Base-by-base conservation (phyloP, 2,329 filamentous ascomycete genomes). In the Diaporthe eres region DNA sequence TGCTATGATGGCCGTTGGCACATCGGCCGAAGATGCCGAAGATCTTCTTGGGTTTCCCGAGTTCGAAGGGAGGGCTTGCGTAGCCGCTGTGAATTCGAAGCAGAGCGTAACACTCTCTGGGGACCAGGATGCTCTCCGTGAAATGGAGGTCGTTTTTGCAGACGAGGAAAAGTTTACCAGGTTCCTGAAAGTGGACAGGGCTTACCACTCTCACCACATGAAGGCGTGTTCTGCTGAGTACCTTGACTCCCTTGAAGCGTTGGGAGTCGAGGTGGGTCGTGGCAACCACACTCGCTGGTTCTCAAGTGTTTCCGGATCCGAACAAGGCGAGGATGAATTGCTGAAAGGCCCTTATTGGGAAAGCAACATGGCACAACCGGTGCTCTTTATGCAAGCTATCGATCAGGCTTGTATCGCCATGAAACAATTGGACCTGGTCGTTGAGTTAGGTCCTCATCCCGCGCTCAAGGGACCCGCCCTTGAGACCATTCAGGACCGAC, bases 151-250 rank as follows among this genome's bases (percentile, higher is more conserved):
- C 2, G 31, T 82, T 0, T 74, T 83, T 0, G 76, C 80, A 0
- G 79, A 79, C 8, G 76, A 79, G 17, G 75, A 78, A n/a, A 79
- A 79, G 3, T 83, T 86, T 65, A 75, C 79, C 0, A 75, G 84
- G 4, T 42, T 75, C 0, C 79, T 88, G 0, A 79, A 81, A 22
- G 83, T 86, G 2, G 82, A 85, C 68, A 83, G 75, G 9, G 86
- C 86, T 0, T 87, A 87, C 65, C 42, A 44, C 83, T 85, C 84
- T 0, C 80, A 82, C 31, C 83, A 85, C 60, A 86, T 86, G 83
- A 39, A 44, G 0, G n/a, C 74, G 0, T 73, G 65, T 55, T 19
- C 76, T 75, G 49, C 75, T 0, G 25, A 13, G 12, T 76, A 75
- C 37, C 51, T 79, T 34, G 53, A 17, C 15, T 25, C 37, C 37